These are phyloP conservation scores for Ceratobasidium sp. DNA, from an alignment of 1,284 basidiomycete species.

Conservation along the genomic window DNA sequence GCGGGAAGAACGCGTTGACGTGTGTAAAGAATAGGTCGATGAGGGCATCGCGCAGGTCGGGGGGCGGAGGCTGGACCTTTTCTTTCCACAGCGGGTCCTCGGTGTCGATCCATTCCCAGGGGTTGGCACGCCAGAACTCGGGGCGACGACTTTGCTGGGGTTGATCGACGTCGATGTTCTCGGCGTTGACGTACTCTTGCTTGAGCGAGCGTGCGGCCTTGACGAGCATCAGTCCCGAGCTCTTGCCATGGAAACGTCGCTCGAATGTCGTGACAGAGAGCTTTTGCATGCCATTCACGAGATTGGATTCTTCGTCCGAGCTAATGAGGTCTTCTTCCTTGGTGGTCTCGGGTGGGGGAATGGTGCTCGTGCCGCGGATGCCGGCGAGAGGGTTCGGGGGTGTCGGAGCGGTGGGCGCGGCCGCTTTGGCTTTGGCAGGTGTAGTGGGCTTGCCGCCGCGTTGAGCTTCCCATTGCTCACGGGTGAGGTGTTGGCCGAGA, in stretches of 20 bases:
- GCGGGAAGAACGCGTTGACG: constrained; percentile 70
- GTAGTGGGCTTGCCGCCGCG: constrained; percentile 36
- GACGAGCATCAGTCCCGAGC: constrained; percentile 71
- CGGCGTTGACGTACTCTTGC: constrained; percentile 62
- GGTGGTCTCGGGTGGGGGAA: constrained; percentile 39
- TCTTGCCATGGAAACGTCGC: constrained; percentile 48
- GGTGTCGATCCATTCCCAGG: constrained; percentile 61
- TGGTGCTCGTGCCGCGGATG: constrained; percentile 37
- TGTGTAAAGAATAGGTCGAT: constrained; percentile 75
- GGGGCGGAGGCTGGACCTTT: constrained; percentile 65
- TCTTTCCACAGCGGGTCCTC: constrained; percentile 52
- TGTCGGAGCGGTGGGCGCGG: constrained; percentile 23
- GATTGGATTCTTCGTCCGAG: constrained; percentile 47
- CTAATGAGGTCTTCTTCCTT: constrained; percentile 43
- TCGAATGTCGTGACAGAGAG: constrained; percentile 46
- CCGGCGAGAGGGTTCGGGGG: constrained; percentile 20
- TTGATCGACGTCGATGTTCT: constrained; percentile 38
- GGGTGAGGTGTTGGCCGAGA: constrained; percentile 73
- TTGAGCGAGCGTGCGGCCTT: constrained; percentile 73
- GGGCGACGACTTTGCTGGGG: constrained; percentile 45
- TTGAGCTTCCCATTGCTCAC: constrained; percentile 74
- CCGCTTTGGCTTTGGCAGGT: constrained; percentile 43
- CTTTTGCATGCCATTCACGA: constrained; percentile 45
- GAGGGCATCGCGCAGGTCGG: constrained; percentile 69
- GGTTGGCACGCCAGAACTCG: constrained; percentile 54